Evolutionary conservation across 768 basidiomycete genomes (phyloP).

Genomic region (Strobilomyces dryophilus): DNA sequence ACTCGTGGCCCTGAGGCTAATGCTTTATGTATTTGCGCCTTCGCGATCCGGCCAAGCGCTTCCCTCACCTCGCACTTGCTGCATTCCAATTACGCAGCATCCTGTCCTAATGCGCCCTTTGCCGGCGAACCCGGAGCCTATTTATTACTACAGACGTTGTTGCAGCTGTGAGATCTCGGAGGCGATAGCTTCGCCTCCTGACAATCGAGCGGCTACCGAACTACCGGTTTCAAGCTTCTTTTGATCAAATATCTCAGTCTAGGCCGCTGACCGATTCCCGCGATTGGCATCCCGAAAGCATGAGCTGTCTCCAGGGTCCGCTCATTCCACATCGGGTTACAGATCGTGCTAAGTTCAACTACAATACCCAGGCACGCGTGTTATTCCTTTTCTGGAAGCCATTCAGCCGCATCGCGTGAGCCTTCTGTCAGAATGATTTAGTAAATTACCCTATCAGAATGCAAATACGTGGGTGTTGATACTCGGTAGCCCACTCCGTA

Average conservation of each 20-base stretch:
- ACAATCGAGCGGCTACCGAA: conserved; percentile 30
- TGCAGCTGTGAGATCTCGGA: conserved; percentile 31
- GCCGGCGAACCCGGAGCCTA: conserved; percentile 26
- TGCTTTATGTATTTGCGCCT: conserved; percentile 10
- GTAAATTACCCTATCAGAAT: conserved; percentile 25
- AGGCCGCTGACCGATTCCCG: conserved; percentile 21
- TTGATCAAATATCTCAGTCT: conserved; percentile 28
- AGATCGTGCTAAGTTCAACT: conserved; percentile 21
- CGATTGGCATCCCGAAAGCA: conserved; percentile 21
- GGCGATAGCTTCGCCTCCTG: conserved; percentile 31
- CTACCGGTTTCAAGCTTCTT: conserved; percentile 28
- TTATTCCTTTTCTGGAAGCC: conserved; percentile 18
- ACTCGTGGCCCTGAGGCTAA: conserved; percentile 12
- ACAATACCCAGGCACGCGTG: conserved; percentile 19
- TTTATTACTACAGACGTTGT: conserved; percentile 28
- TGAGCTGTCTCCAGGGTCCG: conserved; percentile 32
- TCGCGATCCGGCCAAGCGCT: conserved; percentile 9
- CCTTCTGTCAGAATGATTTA: conserved; percentile 16
- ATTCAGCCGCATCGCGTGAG: conserved; percentile 7
- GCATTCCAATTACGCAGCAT: conserved; percentile 18
- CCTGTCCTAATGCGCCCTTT: conserved; percentile 22
- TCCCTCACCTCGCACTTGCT: conserved; percentile 9
- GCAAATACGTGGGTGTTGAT: conserved; percentile 20
- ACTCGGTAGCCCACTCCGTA: conserved; percentile 14
- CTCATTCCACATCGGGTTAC: conserved; percentile 21